phyloP scores from a whole-genome alignment of 306 rosid species.

The Glycine latifolia region DNA sequence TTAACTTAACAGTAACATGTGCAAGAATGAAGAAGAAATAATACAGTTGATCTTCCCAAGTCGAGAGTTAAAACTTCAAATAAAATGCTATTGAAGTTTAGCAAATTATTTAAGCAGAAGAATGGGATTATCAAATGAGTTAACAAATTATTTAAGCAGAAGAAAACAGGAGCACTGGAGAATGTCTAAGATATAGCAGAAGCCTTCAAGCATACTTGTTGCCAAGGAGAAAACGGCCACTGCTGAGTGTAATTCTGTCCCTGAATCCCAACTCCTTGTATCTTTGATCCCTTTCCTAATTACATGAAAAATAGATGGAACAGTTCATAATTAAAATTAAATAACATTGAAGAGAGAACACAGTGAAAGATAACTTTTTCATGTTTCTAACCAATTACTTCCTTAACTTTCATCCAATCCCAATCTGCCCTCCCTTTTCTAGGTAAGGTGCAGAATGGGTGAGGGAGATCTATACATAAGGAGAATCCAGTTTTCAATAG shows the following conservation, averaged over 20 bases:
- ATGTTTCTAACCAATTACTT: conserved; percentile 32
- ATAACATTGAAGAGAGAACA: conserved; percentile 1
- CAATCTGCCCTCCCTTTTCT: neutral
- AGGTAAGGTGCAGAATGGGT: conserved; percentile 19
- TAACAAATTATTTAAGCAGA: conserved; percentile 20
- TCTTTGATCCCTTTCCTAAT: conserved; percentile 97
- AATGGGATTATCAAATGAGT: conserved; percentile 12
- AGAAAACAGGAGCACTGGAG: conserved; percentile 19
- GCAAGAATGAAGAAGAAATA: too few relatives aligned
- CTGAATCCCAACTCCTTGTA: conserved; percentile 97
- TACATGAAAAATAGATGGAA: conserved; percentile 33
- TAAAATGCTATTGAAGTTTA: too few relatives aligned
- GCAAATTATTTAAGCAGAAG: too few relatives aligned
- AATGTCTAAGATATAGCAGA: conserved; percentile 34
- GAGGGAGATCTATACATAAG: conserved; percentile 10
- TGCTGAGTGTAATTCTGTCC: conserved; percentile 98
- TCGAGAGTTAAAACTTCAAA: too few relatives aligned
- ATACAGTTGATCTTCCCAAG: too few relatives aligned
- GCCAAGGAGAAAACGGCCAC: conserved; percentile 98
- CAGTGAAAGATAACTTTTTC: conserved; percentile 1
- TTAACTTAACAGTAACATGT: neutral
- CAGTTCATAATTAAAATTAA: conserved; percentile 33
- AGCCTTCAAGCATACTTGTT: conserved; percentile 88
- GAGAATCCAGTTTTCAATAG: conserved; percentile 22
- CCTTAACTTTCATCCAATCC: conserved; percentile 23